phyloP scores from a whole-genome alignment of 1,139 yeast species.

The Magnusiomyces tetraspermus region DNA sequence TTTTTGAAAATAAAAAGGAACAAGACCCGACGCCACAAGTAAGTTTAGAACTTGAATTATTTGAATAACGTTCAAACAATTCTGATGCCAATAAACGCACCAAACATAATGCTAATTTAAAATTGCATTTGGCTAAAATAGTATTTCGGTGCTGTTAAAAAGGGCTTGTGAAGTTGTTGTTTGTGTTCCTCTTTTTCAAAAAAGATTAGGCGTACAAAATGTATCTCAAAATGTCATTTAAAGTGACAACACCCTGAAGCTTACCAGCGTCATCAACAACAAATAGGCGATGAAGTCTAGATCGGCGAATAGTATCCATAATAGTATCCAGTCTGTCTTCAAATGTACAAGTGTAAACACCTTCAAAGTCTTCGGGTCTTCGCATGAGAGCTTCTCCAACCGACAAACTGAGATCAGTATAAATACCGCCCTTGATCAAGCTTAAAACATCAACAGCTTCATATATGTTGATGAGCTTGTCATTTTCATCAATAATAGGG shows the following conservation, averaged over 20 bases:
- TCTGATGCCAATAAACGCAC: too few species aligned
- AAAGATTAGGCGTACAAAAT: conserved; percentile 53
- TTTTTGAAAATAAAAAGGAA: too few species aligned
- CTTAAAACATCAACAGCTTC: conserved; percentile 95
- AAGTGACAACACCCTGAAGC: conserved; percentile 73
- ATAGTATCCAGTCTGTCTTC: conserved; percentile 83
- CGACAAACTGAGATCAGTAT: conserved; percentile 79
- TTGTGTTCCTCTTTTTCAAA: too few species aligned
- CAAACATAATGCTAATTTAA: too few species aligned
- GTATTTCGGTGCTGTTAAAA: too few species aligned
- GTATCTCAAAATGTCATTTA: conserved; percentile 85
- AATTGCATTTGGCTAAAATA: too few species aligned
- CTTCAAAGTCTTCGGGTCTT: conserved; percentile 94
- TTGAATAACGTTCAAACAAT: too few species aligned
- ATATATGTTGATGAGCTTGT: conserved; percentile 75
- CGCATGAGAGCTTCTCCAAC: conserved; percentile 96
- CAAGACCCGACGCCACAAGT: too few species aligned
- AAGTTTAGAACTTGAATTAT: too few species aligned
- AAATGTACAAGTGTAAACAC: conserved; percentile 91
- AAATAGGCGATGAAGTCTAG: conserved; percentile 83
- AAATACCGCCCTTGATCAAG: conserved; percentile 87
- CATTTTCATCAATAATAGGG: conserved; percentile 77
- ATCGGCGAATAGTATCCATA: conserved; percentile 86
- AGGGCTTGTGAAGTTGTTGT: too few species aligned
- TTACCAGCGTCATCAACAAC: conserved; percentile 79